Conservation (phyloP, 257 asterid species). For the Rhazya stricta region DNA sequence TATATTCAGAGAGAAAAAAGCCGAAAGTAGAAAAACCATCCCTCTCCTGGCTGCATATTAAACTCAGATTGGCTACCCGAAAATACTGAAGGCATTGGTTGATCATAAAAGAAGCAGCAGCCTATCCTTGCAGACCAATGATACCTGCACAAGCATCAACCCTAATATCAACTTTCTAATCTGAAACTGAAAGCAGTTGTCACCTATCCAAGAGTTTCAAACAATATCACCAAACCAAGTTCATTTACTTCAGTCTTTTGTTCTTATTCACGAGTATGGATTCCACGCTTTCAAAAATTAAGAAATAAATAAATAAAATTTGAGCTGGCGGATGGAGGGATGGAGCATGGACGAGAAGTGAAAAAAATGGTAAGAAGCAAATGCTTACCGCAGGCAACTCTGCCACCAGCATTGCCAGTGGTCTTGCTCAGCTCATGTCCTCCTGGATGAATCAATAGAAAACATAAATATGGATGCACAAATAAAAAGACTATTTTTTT, state of each 20-base stretch:
- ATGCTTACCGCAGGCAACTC: constrained; percentile 81
- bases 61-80: too few species aligned
- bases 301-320: not conserved
- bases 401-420: constrained; percentile 96
- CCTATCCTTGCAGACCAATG: constrained; percentile 82
- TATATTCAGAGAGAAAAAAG: not conserved
- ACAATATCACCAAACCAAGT: not conserved
- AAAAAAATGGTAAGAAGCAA: not conserved
- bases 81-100: not conserved
- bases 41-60: not conserved
- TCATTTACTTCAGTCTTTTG: not conserved
- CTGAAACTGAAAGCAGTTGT: not conserved
- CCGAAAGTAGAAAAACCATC: not conserved
- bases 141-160: constrained; percentile 57
- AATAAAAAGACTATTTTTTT: too few species aligned
- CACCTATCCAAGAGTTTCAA: not conserved
- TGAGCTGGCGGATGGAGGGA: not conserved
- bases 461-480: not conserved
- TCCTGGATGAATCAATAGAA: constrained; percentile 33
- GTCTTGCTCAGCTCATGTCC: constrained; percentile 88
- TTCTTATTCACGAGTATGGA: not conserved
- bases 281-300: not conserved
- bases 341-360: not conserved
- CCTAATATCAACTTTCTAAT: not conserved
- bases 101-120: not conserved